Conservation (phyloP, 805 yeast species). For the Wickerhamiella slavikovae region DNA sequence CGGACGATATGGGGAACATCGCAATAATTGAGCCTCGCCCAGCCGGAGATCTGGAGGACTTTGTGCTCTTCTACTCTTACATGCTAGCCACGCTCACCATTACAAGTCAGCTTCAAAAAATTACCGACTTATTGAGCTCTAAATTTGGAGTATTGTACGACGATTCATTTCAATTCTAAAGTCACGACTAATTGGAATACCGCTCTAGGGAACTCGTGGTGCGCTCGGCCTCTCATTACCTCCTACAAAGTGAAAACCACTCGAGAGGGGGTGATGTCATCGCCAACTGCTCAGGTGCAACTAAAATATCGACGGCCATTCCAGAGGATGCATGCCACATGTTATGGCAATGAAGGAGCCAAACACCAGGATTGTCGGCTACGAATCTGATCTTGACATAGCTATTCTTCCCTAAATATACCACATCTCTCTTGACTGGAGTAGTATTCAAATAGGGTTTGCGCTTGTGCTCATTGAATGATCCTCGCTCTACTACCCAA, state of each 20-base stretch:
- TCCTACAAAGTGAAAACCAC: no score
- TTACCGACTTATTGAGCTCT: conserved; percentile 33
- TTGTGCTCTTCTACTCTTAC: conserved; percentile 56
- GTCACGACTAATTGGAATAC: background rate
- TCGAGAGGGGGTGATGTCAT: no score
- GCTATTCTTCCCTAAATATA: conserved; percentile 45
- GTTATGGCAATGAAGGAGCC: conserved; percentile 79
- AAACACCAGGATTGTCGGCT: conserved; percentile 81
- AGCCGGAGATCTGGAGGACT: conserved; percentile 37
- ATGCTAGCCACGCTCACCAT: conserved; percentile 50
- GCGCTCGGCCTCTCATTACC: no score
- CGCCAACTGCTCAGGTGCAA: background rate
- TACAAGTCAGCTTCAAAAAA: conserved; percentile 38
- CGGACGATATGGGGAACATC: conserved; percentile 13
- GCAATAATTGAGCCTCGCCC: conserved; percentile 16
- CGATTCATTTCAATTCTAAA: conserved; percentile 26
- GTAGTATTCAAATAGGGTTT: conserved; percentile 32
- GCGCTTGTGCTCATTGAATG: conserved; percentile 21
- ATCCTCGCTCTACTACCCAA: conserved; percentile 48
- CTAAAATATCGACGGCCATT: conserved; percentile 2
- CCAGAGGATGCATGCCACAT: conserved; percentile 4
- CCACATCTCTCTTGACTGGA: conserved; percentile 61
- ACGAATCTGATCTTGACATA: conserved; percentile 45
- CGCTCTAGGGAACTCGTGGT: no score
- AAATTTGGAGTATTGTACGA: conserved; percentile 48